Conservation (phyloP, 140 eudicot genomes). For the Stevia rebaudiana region DNA sequence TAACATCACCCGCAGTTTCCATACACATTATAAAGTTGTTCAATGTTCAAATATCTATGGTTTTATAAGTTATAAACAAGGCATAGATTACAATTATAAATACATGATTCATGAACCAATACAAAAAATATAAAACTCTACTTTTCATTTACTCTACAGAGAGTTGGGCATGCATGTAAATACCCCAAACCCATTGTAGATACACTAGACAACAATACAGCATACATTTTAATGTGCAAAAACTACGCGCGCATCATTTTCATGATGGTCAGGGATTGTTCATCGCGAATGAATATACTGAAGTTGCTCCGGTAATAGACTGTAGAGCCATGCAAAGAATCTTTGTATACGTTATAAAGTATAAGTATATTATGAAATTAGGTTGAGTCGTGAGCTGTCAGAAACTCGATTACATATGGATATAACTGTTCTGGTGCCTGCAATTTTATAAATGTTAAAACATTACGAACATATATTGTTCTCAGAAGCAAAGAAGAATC, state of each 20-base stretch:
- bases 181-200: background rate
- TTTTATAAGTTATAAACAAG: background rate
- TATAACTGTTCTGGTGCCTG: slow-evolving; percentile 64
- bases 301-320: slow-evolving; percentile 9
- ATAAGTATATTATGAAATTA: slow-evolving; percentile 10
- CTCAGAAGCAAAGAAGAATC: background rate
- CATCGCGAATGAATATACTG: background rate
- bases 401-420: slow-evolving; percentile 48
- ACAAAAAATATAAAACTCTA: background rate
- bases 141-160: background rate
- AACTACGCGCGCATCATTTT: background rate
- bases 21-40: background rate
- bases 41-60: background rate
- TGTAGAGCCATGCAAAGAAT: slow-evolving; percentile 9
- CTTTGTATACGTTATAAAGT: slow-evolving; percentile 9
- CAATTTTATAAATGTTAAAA: slow-evolving; percentile 15
- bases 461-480: background rate
- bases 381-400: slow-evolving; percentile 39
- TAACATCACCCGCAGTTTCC: too few species aligned
- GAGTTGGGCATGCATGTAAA: background rate
- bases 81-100: background rate
- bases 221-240: slow-evolving; percentile 2
- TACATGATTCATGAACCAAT: slow-evolving; percentile 4
- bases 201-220: background rate
- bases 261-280: slow-evolving; percentile 12